These are phyloP conservation scores for Fraxinus quadrangulata DNA, from an alignment of 257 asterid species.

Conservation along the genomic window DNA sequence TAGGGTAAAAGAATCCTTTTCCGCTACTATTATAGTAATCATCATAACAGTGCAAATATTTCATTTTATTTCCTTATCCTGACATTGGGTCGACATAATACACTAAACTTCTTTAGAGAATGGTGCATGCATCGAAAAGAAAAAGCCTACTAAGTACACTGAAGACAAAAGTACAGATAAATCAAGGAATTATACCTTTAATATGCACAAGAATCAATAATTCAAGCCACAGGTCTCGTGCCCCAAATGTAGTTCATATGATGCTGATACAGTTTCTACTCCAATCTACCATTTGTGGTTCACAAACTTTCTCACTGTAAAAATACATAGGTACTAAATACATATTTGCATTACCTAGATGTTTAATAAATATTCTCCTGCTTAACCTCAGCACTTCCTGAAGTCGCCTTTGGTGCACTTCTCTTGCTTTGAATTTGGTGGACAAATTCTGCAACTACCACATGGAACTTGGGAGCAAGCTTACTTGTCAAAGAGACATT, in stretches of 20 bases:
- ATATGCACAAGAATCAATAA: constrained; percentile 29
- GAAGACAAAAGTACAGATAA: constrained; percentile 10
- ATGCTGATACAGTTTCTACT: constrained; percentile 22
- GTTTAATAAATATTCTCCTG: constrained; percentile 56
- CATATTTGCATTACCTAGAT: not conserved
- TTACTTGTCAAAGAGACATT: constrained; percentile 63
- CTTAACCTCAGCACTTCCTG: constrained; percentile 44
- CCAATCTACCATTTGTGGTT: constrained; percentile 22
- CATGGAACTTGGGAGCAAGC: constrained; percentile 83
- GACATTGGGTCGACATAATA: not conserved
- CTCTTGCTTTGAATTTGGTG: constrained; percentile 76
- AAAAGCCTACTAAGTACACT: not conserved
- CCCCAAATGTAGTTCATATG: constrained; percentile 17
- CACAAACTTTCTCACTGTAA: constrained; percentile 31
- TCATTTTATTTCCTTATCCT: not conserved
- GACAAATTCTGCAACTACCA: constrained; percentile 61
- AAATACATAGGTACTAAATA: constrained; percentile 27
- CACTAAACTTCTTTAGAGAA: not conserved
- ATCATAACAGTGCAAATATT: not conserved
- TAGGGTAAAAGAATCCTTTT: not conserved
- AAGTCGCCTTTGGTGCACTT: constrained; percentile 47
- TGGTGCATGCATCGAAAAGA: not conserved
- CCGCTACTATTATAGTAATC: not conserved
- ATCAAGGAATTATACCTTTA: constrained; percentile 26
- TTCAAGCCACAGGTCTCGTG: constrained; percentile 15